phyloP scores from a whole-genome alignment of 2,329 filamentous ascomycete genomes.

The Paracamarosporium sp. region DNA sequence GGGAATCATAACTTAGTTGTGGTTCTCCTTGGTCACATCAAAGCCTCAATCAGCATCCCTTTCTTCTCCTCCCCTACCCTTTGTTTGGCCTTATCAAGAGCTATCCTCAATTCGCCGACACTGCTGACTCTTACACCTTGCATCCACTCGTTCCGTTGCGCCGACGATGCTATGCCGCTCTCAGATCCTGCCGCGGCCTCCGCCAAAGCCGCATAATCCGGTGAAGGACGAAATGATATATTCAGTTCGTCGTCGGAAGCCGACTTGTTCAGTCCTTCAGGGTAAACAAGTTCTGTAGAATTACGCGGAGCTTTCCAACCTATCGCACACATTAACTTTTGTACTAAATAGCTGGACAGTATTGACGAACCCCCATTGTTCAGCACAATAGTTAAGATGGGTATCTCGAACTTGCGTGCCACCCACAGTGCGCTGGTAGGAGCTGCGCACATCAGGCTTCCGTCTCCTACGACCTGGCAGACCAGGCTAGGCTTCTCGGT shows the following conservation, averaged over 20 bases:
- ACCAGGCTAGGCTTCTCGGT: constrained; percentile 37
- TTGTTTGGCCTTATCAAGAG: neutral
- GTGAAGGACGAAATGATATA: constrained; percentile 65
- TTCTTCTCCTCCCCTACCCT: neutral
- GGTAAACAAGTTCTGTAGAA: constrained; percentile 65
- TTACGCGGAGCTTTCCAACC: constrained; percentile 68
- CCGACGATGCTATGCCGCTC: neutral
- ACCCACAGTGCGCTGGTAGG: constrained; percentile 66
- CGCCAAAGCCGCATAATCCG: constrained; percentile 67
- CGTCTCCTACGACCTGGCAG: constrained; percentile 64
- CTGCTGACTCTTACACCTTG: constrained; percentile 7
- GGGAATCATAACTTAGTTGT: too few species aligned
- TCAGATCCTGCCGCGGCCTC: constrained; percentile 60
- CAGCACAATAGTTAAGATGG: constrained; percentile 62
- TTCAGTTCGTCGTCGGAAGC: constrained; percentile 69
- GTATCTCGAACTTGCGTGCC: constrained; percentile 60
- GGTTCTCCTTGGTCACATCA: too few species aligned
- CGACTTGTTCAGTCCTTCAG: constrained; percentile 61
- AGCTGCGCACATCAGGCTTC: constrained; percentile 63
- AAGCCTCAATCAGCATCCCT: neutral
- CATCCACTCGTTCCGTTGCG: constrained; percentile 5
- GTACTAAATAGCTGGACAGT: constrained; percentile 1
- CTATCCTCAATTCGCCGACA: neutral
- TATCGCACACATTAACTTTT: constrained; percentile 13
- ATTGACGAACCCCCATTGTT: constrained; percentile 61